phyloP scores from a whole-genome alignment of 352 stramenopile species.

The Phytophthora melonis region DNA sequence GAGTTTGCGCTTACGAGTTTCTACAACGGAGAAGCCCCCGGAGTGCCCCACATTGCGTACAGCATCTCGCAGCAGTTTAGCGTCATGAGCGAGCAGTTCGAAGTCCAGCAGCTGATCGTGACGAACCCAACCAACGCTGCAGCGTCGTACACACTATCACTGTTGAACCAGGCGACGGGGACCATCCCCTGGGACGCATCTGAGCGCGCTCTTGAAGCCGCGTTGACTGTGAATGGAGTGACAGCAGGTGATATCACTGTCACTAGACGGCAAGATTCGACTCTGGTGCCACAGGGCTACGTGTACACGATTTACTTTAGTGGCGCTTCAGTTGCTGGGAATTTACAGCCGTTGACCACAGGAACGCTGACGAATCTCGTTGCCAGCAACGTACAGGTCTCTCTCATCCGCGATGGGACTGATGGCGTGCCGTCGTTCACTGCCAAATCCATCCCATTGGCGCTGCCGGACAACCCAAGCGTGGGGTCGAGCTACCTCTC shows the following conservation, averaged over 20 bases:
- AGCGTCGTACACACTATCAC: slow-evolving; percentile 48
- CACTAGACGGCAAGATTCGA: slow-evolving; percentile 52
- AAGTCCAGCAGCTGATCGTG: slow-evolving; percentile 67
- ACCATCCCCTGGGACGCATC: slow-evolving; percentile 68
- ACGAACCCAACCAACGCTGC: slow-evolving; percentile 45
- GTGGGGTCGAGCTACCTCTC: slow-evolving; percentile 49
- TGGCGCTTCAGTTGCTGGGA: slow-evolving; percentile 49
- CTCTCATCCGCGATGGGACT: slow-evolving; percentile 44
- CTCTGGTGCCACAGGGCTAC: slow-evolving; percentile 58
- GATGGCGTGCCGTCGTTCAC: slow-evolving; percentile 41
- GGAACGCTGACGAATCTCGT: slow-evolving; percentile 38
- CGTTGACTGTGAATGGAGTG: slow-evolving; percentile 31
- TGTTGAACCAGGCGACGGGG: slow-evolving; percentile 36
- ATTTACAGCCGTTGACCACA: slow-evolving; percentile 41
- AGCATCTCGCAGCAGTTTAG: slow-evolving; percentile 63
- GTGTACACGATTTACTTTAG: slow-evolving; percentile 86
- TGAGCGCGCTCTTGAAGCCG: slow-evolving; percentile 54
- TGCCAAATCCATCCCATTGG: slow-evolving; percentile 63
- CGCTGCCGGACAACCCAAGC: slow-evolving; percentile 33
- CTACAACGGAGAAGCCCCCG: slow-evolving; percentile 67
- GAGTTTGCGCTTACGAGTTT: slow-evolving; percentile 55
- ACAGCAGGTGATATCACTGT: slow-evolving; percentile 57
- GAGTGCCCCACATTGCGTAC: slow-evolving; percentile 55
- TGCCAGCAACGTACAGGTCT: slow-evolving; percentile 40
- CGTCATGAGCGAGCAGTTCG: slow-evolving; percentile 70